These are phyloP conservation scores for Penicillium sp. DNA, from an alignment of 2,329 filamentous ascomycete species.

Conservation along the genomic window DNA sequence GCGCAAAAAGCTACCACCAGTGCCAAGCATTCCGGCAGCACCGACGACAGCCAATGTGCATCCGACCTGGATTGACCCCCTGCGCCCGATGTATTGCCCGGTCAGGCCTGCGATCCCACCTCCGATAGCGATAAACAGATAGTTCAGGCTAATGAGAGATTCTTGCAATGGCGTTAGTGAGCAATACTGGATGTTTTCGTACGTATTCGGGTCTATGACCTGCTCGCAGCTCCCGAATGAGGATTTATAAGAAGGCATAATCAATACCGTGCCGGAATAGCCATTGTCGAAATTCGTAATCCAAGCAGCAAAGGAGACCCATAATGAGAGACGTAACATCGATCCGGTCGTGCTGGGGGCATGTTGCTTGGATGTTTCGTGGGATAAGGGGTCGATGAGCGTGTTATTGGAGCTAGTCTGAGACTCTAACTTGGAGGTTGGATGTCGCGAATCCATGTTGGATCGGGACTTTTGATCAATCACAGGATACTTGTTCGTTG, in stretches of 20 bases:
- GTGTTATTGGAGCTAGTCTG: conserved; percentile 1
- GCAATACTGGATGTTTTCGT: conserved; percentile 15
- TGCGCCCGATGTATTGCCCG: conserved; percentile 22
- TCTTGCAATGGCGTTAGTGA: conserved; percentile 28
- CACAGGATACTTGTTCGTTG: no score
- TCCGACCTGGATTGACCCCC: conserved; percentile 25
- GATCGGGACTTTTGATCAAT: neutral
- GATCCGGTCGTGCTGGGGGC: conserved; percentile 13
- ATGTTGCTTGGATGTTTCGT: neutral
- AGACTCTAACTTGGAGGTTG: neutral
- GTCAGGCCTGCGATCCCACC: conserved; percentile 22
- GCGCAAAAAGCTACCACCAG: conserved; percentile 21
- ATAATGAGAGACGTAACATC: conserved; percentile 24
- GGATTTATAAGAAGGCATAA: conserved; percentile 27
- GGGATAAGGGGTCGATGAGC: neutral
- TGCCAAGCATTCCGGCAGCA: conserved; percentile 30
- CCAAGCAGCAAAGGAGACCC: conserved; percentile 25
- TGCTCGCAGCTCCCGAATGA: conserved; percentile 25
- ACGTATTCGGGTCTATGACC: conserved; percentile 13
- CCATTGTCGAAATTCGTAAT: conserved; percentile 28
- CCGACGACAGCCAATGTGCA: conserved; percentile 26
- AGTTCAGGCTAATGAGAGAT: conserved; percentile 28
- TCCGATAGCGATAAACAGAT: conserved; percentile 29
- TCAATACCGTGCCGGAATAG: conserved; percentile 24
- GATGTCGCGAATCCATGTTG: neutral